A percentile compares a stretch with the other conserved stretches of the same genome.
Conservation (phyloP, 208 protist genomes). For the Porcisia deanei region DNA sequence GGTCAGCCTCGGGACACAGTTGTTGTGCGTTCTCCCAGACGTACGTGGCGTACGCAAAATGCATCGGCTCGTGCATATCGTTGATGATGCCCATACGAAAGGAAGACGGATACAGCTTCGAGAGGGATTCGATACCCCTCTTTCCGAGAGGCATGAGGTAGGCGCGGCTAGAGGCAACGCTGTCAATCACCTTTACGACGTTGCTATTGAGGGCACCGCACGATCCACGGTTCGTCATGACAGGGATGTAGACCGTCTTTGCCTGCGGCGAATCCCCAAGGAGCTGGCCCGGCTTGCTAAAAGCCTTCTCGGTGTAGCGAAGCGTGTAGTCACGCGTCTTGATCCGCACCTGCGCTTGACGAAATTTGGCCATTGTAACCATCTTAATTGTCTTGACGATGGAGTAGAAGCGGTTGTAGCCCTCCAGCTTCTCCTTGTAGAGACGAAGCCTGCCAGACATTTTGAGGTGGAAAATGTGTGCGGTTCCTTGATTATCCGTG, state of each 20-base stretch:
- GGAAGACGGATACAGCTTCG: conserved; percentile 78
- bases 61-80: conserved; percentile 90
- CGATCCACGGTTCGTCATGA: conserved; percentile 90
- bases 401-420: conserved; percentile 91
- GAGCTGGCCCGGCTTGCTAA: conserved; percentile 59
- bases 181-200: conserved; percentile 65
- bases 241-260: conserved; percentile 79
- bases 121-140: conserved; percentile 82
- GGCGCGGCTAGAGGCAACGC: conserved; percentile 50
- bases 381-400: conserved; percentile 94
- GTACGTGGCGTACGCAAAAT: conserved; percentile 86
- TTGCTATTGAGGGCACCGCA: conserved; percentile 92
- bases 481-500: conserved; percentile 15
- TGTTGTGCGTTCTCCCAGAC: conserved; percentile 77
- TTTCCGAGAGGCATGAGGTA: conserved; percentile 84
- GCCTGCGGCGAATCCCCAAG: conserved; percentile 26
- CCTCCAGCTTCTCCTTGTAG: conserved; percentile 92
- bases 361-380: conserved; percentile 91
- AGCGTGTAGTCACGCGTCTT: conserved; percentile 90
- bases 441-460: conserved; percentile 92
- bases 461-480: conserved; percentile 14
- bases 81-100: conserved; percentile 86
- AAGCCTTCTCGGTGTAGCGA: conserved; percentile 90
- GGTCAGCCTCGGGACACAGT: conserved; percentile 58
- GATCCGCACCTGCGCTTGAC: conserved; percentile 64